phyloP scores from a whole-genome alignment of 2,329 filamentous ascomycete species.

The Fusarium globosum region DNA sequence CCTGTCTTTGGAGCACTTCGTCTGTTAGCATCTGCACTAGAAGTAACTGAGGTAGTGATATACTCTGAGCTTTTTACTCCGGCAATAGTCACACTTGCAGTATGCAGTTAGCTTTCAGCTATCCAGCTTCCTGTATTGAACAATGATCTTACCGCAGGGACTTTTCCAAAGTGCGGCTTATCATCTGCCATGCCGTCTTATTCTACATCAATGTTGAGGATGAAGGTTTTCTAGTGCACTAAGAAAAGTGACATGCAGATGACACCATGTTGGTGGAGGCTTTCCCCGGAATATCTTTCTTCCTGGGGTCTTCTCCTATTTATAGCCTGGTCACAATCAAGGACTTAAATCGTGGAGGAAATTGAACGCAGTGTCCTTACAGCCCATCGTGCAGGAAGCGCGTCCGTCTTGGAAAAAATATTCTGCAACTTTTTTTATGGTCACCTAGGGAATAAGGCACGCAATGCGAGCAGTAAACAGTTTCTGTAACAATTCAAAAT shows the following conservation, averaged over 20 bases:
- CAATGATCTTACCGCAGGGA: neutral
- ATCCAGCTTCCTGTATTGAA: no score
- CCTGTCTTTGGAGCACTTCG: neutral
- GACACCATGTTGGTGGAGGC: neutral
- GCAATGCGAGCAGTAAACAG: rapidly evolving
- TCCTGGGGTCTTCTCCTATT: neutral
- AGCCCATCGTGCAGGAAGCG: neutral
- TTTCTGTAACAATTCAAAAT: neutral
- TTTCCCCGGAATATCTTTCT: neutral
- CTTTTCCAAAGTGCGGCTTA: neutral
- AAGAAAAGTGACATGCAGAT: neutral
- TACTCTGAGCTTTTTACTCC: neutral
- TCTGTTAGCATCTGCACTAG: neutral
- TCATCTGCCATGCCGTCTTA: neutral
- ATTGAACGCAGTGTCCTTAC: rapidly evolving
- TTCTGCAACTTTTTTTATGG: rapidly evolving
- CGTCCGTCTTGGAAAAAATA: no score
- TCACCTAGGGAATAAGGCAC: neutral
- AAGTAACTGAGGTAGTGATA: no score
- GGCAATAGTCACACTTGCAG: neutral
- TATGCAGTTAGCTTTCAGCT: neutral
- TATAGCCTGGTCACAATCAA: rapidly evolving
- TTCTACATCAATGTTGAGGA: neutral
- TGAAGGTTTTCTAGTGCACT: neutral
- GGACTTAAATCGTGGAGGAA: rapidly evolving